A percentile compares a stretch with the other conserved stretches of the same genome.
Evolutionary conservation across 768 basidiomycete genomes (phyloP).

Genomic region (Lepiota venenata): DNA sequence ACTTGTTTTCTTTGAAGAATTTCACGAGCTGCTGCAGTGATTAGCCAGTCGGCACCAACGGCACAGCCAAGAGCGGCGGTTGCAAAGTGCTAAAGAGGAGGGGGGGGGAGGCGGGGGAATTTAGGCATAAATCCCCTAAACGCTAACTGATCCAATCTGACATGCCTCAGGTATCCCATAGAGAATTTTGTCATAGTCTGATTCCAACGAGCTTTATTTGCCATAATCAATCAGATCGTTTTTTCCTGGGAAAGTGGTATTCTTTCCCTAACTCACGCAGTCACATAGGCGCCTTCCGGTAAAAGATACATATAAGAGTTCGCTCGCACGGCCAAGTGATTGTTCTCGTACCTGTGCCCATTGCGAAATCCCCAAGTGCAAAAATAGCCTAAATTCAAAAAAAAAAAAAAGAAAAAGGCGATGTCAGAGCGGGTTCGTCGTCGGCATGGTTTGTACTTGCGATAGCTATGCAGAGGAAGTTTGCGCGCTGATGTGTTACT

Average conservation of each 20-base stretch:
- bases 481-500: slow-evolving; percentile 4
- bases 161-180: neutral
- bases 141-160: too few relatives aligned
- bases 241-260: too few relatives aligned
- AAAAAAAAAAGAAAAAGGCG: neutral
- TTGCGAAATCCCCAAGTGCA: slow-evolving; percentile 9
- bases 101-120: too few relatives aligned
- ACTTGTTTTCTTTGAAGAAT: slow-evolving; percentile 2
- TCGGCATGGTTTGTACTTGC: neutral
- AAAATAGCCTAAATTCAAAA: slow-evolving; percentile 7
- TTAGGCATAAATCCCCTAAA: too few relatives aligned
- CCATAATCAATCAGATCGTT: neutral
- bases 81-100: slow-evolving; percentile 1
- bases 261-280: slow-evolving; percentile 11
- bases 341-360: slow-evolving; percentile 3
- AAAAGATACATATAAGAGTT: neutral
- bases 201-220: neutral
- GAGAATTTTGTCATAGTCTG: neutral
- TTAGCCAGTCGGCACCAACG: slow-evolving; percentile 9
- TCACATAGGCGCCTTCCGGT: slow-evolving; percentile 1
- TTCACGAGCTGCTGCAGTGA: slow-evolving; percentile 4
- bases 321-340: neutral
- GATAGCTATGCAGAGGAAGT: neutral
- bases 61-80: slow-evolving; percentile 5
- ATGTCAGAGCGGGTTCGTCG: neutral